Conservation (phyloP, 2,329 filamentous ascomycete species). For the Coniochaeta prunicola region DNA sequence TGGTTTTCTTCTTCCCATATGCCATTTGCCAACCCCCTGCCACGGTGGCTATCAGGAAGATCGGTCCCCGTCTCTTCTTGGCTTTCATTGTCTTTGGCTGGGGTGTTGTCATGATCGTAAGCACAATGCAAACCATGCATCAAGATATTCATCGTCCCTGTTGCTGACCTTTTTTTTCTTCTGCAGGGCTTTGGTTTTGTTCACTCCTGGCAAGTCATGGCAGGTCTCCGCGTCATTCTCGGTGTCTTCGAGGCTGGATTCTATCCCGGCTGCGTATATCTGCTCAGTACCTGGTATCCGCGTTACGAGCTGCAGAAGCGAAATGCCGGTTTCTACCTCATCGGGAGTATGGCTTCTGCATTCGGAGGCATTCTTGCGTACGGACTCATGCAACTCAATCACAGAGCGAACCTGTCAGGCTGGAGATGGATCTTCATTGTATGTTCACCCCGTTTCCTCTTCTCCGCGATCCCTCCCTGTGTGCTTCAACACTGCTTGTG, state of each 20-base stretch:
- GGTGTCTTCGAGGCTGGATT: slow-evolving; percentile 50
- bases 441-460: slow-evolving; percentile 8
- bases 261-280: slow-evolving; percentile 48
- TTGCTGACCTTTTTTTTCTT: background rate
- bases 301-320: slow-evolving; percentile 58
- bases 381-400: slow-evolving; percentile 30
- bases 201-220: slow-evolving; percentile 8
- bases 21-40: slow-evolving; percentile 54
- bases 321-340: slow-evolving; percentile 25
- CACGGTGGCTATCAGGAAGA: slow-evolving; percentile 54
- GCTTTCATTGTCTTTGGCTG: slow-evolving; percentile 51
- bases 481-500: too few species aligned
- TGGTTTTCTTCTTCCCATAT: slow-evolving; percentile 61
- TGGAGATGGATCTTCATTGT: slow-evolving; percentile 42
- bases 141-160: background rate
- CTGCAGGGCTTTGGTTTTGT: slow-evolving; percentile 10
- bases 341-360: slow-evolving; percentile 18
- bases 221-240: slow-evolving; percentile 30
- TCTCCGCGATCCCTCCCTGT: too few species aligned
- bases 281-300: slow-evolving; percentile 61
- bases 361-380: slow-evolving; percentile 19
- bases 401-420: slow-evolving; percentile 31
- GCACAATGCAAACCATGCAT: background rate
- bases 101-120: slow-evolving; percentile 8
- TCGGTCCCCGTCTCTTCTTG: slow-evolving; percentile 54